phyloP scores from a whole-genome alignment of 306 rosid species.

The Corylus avellana region DNA sequence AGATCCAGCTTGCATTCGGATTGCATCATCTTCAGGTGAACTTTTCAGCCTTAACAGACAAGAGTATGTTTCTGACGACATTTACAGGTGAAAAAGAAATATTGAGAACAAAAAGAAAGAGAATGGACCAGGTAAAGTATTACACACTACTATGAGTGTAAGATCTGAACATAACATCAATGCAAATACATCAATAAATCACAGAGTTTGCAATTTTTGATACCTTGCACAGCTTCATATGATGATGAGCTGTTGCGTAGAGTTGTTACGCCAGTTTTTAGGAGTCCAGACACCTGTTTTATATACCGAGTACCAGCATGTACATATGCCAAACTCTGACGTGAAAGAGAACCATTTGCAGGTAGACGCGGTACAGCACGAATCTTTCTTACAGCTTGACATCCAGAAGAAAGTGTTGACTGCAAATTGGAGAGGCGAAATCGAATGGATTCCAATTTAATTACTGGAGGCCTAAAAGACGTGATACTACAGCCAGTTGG shows the following conservation, averaged over 20 bases:
- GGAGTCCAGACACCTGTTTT: slow-evolving; percentile 88
- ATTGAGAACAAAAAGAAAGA: slow-evolving; percentile 11
- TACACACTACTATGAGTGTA: neutral
- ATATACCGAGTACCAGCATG: slow-evolving; percentile 89
- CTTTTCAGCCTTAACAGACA: slow-evolving; percentile 88
- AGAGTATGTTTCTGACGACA: slow-evolving; percentile 71
- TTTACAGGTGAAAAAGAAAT: slow-evolving; percentile 12
- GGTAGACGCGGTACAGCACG: slow-evolving; percentile 71
- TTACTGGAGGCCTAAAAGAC: slow-evolving; percentile 49
- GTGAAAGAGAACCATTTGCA: slow-evolving; percentile 73
- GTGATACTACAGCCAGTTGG: slow-evolving; percentile 88
- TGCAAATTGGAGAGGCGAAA: slow-evolving; percentile 61
- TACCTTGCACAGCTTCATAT: slow-evolving; percentile 91
- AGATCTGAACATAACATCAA: slow-evolving; percentile 10
- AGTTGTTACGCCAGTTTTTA: slow-evolving; percentile 84
- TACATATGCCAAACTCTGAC: slow-evolving; percentile 87
- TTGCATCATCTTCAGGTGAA: slow-evolving; percentile 73
- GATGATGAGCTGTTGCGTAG: slow-evolving; percentile 82
- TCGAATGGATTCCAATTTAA: slow-evolving; percentile 64
- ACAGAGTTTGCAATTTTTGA: slow-evolving; percentile 14
- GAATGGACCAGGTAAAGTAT: neutral
- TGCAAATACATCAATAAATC: neutral
- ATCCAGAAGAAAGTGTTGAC: slow-evolving; percentile 73
- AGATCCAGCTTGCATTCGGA: slow-evolving; percentile 92
- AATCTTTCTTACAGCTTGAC: slow-evolving; percentile 67